These are phyloP conservation scores for Corchorus olitorius DNA, from an alignment of 345 rosid genomes.

Conservation along the genomic window DNA sequence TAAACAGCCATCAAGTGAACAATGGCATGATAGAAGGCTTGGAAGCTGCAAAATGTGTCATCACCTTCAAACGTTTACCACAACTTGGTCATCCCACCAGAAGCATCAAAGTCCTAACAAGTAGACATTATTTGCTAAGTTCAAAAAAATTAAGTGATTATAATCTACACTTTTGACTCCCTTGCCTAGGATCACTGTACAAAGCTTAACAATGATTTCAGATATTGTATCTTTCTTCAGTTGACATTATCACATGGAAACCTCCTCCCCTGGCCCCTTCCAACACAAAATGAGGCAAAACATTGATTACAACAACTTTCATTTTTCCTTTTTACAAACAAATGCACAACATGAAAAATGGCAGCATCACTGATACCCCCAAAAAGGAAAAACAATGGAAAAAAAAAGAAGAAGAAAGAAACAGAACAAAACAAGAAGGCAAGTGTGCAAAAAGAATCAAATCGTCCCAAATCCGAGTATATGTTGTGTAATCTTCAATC, in stretches of 20 bases:
- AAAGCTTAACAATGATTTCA: not conserved
- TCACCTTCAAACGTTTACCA: no score
- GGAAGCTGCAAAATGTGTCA: not conserved
- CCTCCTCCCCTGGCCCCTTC: not conserved
- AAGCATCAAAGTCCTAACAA: not conserved
- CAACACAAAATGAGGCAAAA: constrained; percentile 11
- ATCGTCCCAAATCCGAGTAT: constrained; percentile 8
- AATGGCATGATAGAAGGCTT: not conserved
- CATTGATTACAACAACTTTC: constrained; percentile 1
- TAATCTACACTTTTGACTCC: not conserved
- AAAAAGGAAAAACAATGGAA: not conserved
- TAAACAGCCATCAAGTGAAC: not conserved
- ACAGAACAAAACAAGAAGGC: not conserved
- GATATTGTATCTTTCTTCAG: no score
- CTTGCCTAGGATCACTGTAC: not conserved
- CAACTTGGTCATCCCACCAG: not conserved
- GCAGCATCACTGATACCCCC: not conserved
- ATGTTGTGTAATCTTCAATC: constrained; percentile 12
- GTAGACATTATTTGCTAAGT: not conserved
- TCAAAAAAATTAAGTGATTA: not conserved
- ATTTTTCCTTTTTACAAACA: constrained; percentile 4
- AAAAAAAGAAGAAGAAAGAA: not conserved
- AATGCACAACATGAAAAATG: not conserved
- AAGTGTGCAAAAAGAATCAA: constrained; percentile 20
- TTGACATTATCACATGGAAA: no score